These are phyloP conservation scores for Plasmodium cynomolgi DNA, from an alignment of 169 alveolate genomes.

Conservation along the genomic window DNA sequence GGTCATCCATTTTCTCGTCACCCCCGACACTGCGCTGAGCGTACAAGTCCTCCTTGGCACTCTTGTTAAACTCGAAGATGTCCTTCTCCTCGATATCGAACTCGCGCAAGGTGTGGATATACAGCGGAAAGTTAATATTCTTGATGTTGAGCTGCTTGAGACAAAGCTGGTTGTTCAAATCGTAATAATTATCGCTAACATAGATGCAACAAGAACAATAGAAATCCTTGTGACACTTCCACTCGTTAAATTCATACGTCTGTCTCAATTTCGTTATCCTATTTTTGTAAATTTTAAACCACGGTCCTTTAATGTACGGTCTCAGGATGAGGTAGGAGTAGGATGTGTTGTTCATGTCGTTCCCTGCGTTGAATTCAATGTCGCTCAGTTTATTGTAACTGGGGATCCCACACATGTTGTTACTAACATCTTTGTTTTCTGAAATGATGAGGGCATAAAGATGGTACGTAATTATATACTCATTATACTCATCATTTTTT, in stretches of 20 bases:
- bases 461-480: conserved; percentile 36
- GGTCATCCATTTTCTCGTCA: conserved; percentile 35
- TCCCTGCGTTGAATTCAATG: conserved; percentile 20
- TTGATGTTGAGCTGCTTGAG: conserved; percentile 61
- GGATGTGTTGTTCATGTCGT: conserved; percentile 34
- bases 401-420: conserved; percentile 30
- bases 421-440: conserved; percentile 14
- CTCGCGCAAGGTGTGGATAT: conserved; percentile 44
- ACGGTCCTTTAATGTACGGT: conserved; percentile 93
- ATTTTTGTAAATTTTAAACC: conserved; percentile 90
- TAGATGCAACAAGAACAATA: conserved; percentile 92
- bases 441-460: conserved; percentile 67
- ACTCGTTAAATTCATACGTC: conserved; percentile 90
- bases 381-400: conserved; percentile 35
- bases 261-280: conserved; percentile 86
- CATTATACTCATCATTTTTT: background rate
- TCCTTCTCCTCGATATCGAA: conserved; percentile 51
- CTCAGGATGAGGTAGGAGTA: conserved; percentile 86
- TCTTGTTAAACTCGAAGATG: conserved; percentile 63
- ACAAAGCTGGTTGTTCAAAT: conserved; percentile 75
- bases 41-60: conserved; percentile 49
- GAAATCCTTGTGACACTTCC: conserved; percentile 93
- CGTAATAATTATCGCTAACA: conserved; percentile 91
- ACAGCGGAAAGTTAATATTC: conserved; percentile 59
- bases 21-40: background rate